phyloP scores from a whole-genome alignment of 768 basidiomycete genomes.

The Phaeolepiota aurea region DNA sequence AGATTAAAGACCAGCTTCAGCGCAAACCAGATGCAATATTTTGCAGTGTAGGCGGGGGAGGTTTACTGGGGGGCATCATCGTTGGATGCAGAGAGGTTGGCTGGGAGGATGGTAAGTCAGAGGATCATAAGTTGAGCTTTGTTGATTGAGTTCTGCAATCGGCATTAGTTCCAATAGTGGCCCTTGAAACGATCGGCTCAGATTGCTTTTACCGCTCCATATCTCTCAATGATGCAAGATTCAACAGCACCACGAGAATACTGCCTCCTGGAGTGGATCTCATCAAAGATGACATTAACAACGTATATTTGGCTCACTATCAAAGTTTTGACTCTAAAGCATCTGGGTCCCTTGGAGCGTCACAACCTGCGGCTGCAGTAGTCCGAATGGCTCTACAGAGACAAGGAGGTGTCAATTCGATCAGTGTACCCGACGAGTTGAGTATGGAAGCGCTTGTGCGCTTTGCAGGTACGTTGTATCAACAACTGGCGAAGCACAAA shows the following conservation, averaged over 20 bases:
- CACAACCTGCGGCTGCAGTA: constrained; percentile 49
- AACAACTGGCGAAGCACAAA: not conserved
- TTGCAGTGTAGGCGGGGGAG: constrained; percentile 73
- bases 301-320: constrained; percentile 52
- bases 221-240: constrained; percentile 41
- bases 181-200: constrained; percentile 64
- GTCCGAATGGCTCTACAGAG: constrained; percentile 60
- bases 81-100: constrained; percentile 52
- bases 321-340: constrained; percentile 52
- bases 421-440: constrained; percentile 60
- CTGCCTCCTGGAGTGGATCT: constrained; percentile 34
- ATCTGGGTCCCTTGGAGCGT: constrained; percentile 64
- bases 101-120: constrained; percentile 59
- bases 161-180: constrained; percentile 48
- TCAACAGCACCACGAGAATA: constrained; percentile 18
- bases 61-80: constrained; percentile 63
- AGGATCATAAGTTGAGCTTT: constrained; percentile 3
- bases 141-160: not conserved
- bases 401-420: constrained; percentile 45
- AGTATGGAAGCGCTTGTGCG: constrained; percentile 49
- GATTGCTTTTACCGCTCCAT: constrained; percentile 70
- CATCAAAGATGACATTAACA: constrained; percentile 29
- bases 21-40: constrained; percentile 62
- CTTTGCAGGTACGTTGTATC: constrained; percentile 46
- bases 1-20: constrained; percentile 48